phyloP scores from a whole-genome alignment of 192 early-diverging fungal genomes.

The Gaertneriomyces sp. region DNA sequence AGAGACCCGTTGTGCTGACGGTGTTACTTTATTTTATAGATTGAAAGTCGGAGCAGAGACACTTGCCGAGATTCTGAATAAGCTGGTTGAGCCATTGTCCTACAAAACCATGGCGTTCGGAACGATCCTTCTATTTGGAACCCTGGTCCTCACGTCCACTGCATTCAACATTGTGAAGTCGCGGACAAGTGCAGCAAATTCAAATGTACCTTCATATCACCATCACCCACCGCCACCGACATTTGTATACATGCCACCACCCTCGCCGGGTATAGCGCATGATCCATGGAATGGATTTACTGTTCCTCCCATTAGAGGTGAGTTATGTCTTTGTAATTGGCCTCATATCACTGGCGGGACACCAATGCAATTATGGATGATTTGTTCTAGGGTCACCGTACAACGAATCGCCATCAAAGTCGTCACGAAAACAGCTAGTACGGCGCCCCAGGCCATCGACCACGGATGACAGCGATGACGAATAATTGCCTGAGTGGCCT shows the following conservation, averaged over 20 bases:
- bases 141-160: conserved; percentile 20
- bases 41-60: conserved; percentile 77
- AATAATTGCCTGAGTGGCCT: too few species aligned
- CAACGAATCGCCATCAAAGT: too few species aligned
- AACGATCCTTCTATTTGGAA: conserved; percentile 22
- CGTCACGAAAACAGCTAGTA: too few species aligned
- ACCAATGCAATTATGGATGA: too few species aligned
- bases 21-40: conserved; percentile 30
- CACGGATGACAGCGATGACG: too few species aligned
- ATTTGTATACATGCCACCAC: background rate
- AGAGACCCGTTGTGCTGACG: background rate
- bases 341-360: too few species aligned
- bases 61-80: conserved; percentile 75
- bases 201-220: background rate
- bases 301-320: too few species aligned
- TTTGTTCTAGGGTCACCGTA: too few species aligned
- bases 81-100: conserved; percentile 80
- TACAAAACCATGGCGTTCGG: conserved; percentile 73
- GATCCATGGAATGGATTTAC: too few species aligned
- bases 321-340: too few species aligned
- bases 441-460: too few species aligned
- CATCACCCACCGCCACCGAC: background rate
- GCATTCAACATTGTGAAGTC: conserved; percentile 16
- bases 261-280: background rate
- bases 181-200: background rate